phyloP scores from a whole-genome alignment of 805 yeast species.

The Cyberlindnera mississippiensis region DNA sequence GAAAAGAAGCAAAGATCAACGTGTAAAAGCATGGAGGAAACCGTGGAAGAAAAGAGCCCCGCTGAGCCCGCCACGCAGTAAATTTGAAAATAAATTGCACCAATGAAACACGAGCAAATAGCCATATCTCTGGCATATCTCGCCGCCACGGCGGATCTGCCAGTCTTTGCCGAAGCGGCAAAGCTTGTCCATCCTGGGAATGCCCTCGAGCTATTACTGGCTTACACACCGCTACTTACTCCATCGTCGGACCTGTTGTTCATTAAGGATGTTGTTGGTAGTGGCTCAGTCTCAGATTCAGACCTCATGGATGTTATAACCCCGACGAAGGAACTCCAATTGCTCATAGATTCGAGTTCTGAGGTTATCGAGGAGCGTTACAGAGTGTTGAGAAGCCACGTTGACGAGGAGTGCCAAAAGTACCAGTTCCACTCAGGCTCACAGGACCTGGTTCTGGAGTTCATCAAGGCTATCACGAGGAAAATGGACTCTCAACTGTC shows the following conservation, averaged over 20 bases:
- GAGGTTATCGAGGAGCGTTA: conserved; percentile 7
- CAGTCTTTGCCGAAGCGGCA: conserved; percentile 1
- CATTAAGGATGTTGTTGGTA: neutral
- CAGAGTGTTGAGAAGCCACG: conserved; percentile 1
- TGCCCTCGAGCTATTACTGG: conserved; percentile 7
- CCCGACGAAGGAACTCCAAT: neutral
- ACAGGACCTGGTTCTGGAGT: conserved; percentile 3
- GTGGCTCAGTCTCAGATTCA: neutral
- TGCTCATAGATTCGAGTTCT: conserved; percentile 4
- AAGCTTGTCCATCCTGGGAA: neutral
- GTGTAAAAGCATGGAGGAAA: too few relatives aligned
- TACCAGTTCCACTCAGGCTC: conserved; percentile 3
- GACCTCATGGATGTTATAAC: conserved; percentile 5
- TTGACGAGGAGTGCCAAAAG: neutral
- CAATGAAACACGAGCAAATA: conserved; percentile 6
- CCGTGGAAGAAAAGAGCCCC: too few relatives aligned
- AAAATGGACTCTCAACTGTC: conserved; percentile 1
- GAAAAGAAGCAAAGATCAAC: neutral
- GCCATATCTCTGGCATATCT: conserved; percentile 6
- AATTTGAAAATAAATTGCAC: neutral
- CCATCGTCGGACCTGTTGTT: conserved; percentile 8
- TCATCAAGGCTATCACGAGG: conserved; percentile 13
- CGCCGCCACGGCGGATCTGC: conserved; percentile 1
- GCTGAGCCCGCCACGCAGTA: too few relatives aligned
- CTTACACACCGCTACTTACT: conserved; percentile 13